These are phyloP conservation scores for Thelonectria rubi DNA, from an alignment of 2,329 filamentous ascomycete genomes.

Conservation along the genomic window DNA sequence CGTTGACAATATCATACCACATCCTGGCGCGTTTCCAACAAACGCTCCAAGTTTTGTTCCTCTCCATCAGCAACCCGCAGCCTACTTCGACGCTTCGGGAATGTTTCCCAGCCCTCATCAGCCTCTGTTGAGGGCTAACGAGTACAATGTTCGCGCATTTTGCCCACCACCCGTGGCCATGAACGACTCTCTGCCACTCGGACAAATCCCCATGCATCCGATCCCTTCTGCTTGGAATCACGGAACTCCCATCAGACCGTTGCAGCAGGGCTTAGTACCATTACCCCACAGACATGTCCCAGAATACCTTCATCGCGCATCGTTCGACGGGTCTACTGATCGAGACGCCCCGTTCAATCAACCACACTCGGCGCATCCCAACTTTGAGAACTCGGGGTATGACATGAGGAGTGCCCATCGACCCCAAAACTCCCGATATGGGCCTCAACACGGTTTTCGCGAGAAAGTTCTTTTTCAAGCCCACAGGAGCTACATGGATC, in stretches of 20 bases:
- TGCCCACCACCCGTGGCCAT: slow-evolving; percentile 48
- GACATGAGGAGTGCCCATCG: slow-evolving; percentile 18
- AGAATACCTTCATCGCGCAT: slow-evolving; percentile 23
- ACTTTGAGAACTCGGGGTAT: background rate
- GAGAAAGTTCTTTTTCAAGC: slow-evolving; percentile 75
- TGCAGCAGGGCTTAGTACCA: slow-evolving; percentile 25
- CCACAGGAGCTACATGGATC: slow-evolving; percentile 76
- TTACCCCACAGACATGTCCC: slow-evolving; percentile 23
- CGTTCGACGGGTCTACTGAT: slow-evolving; percentile 24
- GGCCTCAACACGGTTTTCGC: slow-evolving; percentile 59
- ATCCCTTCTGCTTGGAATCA: slow-evolving; percentile 34
- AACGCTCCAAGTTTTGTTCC: slow-evolving; percentile 26
- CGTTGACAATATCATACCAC: slow-evolving; percentile 25
- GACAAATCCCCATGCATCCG: slow-evolving; percentile 41
- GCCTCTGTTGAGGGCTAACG: slow-evolving; percentile 47
- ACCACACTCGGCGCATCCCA: slow-evolving; percentile 1
- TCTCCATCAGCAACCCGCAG: slow-evolving; percentile 25
- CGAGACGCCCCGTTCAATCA: slow-evolving; percentile 22
- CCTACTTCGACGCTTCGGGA: slow-evolving; percentile 29
- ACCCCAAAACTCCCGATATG: slow-evolving; percentile 22
- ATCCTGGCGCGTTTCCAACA: slow-evolving; percentile 27
- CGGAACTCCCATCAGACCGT: slow-evolving; percentile 24
- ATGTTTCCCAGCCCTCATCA: slow-evolving; percentile 41
- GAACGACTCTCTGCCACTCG: slow-evolving; percentile 45
- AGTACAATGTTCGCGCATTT: slow-evolving; percentile 51